These are phyloP conservation scores for Endocalyx cinctus DNA, from an alignment of 2,329 filamentous ascomycete genomes.

Conservation along the genomic window DNA sequence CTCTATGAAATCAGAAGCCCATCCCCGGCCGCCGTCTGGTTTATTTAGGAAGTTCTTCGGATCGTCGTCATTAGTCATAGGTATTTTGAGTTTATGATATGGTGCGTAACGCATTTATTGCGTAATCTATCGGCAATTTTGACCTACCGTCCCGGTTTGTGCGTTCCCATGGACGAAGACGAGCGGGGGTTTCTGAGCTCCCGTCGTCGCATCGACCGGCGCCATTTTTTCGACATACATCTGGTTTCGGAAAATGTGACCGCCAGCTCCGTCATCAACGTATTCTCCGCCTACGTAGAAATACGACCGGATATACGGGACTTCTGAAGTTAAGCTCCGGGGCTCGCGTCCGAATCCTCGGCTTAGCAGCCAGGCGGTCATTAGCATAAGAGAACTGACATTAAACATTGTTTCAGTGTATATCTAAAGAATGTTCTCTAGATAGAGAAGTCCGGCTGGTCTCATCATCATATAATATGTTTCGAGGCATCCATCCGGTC, in stretches of 20 bases:
- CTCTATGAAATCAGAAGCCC: constrained; percentile 42
- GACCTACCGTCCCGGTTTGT: constrained; percentile 35
- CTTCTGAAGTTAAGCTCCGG: too few species aligned
- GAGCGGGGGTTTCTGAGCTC: constrained; percentile 26
- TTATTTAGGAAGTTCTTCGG: constrained; percentile 40
- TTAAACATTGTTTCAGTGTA: too few species aligned
- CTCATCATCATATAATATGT: too few species aligned
- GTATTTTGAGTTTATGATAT: not conserved
- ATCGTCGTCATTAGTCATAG: too few species aligned
- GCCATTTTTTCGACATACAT: constrained; percentile 47
- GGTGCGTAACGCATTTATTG: not conserved
- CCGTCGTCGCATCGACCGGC: constrained; percentile 29
- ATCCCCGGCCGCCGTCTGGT: constrained; percentile 41
- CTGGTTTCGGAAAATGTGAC: constrained; percentile 33
- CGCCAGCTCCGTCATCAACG: constrained; percentile 22
- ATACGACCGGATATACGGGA: too few species aligned
- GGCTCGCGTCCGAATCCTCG: too few species aligned
- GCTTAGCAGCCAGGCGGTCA: too few species aligned
- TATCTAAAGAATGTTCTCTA: too few species aligned
- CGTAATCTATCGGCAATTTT: constrained; percentile 2
- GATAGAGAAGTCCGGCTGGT: too few species aligned
- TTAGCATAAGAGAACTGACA: too few species aligned
- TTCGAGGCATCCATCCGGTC: too few species aligned
- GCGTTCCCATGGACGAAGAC: constrained; percentile 39
- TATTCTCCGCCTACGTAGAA: constrained; percentile 36